Evolutionary conservation across 805 yeast species (phyloP).

Genomic region (Cyberlindnera sargentensis): DNA sequence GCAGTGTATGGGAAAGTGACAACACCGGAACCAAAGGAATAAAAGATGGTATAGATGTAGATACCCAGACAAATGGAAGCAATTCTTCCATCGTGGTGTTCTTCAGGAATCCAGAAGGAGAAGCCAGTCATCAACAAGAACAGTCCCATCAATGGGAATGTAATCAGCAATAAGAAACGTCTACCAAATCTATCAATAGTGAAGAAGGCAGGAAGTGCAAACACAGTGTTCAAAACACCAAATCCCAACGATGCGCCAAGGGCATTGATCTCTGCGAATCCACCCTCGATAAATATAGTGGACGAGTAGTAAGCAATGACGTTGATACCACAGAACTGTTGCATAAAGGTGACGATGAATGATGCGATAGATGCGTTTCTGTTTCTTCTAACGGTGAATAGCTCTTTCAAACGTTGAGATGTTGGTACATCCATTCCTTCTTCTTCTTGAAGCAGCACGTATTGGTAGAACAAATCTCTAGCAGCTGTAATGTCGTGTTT

Average conservation of each 20-base stretch:
- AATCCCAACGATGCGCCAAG: slow-evolving; percentile 81
- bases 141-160: slow-evolving; percentile 60
- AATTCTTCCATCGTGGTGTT: slow-evolving; percentile 41
- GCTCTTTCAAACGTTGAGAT: slow-evolving; percentile 41
- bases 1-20: slow-evolving; percentile 88
- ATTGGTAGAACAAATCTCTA: slow-evolving; percentile 63
- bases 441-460: slow-evolving; percentile 59
- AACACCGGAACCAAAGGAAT: slow-evolving; percentile 84
- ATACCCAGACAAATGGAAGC: slow-evolving; percentile 70
- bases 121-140: slow-evolving; percentile 59
- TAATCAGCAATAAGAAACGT: slow-evolving; percentile 46
- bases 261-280: slow-evolving; percentile 54
- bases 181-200: slow-evolving; percentile 77
- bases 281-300: slow-evolving; percentile 62
- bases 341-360: slow-evolving; percentile 81
- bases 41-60: slow-evolving; percentile 63
- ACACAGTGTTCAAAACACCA: slow-evolving; percentile 72
- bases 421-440: slow-evolving; percentile 42
- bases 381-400: slow-evolving; percentile 70
- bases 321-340: slow-evolving; percentile 86
- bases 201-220: slow-evolving; percentile 77
- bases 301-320: slow-evolving; percentile 85
- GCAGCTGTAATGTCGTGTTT: slow-evolving; percentile 53
- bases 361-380: slow-evolving; percentile 79
- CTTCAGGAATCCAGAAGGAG: slow-evolving; percentile 60